Evolutionary conservation across 441 rosid species (phyloP).

Genomic region (Eruca vesicaria): DNA sequence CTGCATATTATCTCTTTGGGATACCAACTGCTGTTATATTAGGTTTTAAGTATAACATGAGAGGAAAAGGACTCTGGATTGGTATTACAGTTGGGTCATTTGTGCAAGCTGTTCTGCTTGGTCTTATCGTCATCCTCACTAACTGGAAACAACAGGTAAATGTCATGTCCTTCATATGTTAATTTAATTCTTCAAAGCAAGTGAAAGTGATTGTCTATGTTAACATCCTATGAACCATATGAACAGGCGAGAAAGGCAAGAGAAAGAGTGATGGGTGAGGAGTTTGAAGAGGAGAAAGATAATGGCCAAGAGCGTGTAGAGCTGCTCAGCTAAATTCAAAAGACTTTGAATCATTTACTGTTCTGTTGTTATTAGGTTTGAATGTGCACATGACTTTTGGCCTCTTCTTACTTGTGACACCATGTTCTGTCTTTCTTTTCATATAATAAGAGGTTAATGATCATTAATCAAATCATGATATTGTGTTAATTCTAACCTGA

Average conservation of each 20-base stretch:
- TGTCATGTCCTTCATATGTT: background rate
- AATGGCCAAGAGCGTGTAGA: conserved; percentile 6
- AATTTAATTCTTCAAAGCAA: background rate
- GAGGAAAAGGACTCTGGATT: conserved; percentile 57
- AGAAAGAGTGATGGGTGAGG: conserved; percentile 29
- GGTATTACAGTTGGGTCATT: conserved; percentile 52
- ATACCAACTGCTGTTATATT: conserved; percentile 47
- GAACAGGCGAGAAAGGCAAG: conserved; percentile 31
- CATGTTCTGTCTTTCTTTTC: background rate
- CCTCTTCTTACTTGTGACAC: background rate
- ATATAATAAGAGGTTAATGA: background rate
- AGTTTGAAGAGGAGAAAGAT: conserved; percentile 16
- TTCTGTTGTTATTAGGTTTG: background rate
- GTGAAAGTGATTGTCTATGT: background rate
- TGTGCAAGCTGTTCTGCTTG: conserved; percentile 41
- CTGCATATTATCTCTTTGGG: conserved; percentile 50
- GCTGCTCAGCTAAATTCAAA: background rate
- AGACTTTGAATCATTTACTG: background rate
- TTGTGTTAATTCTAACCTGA: background rate
- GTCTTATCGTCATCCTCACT: conserved; percentile 34
- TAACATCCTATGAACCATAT: background rate
- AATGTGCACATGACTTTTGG: conserved; percentile 8
- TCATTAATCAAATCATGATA: background rate
- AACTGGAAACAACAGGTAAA: conserved; percentile 60
- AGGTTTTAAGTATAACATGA: conserved; percentile 41